Base-by-base conservation (phyloP, 2,329 filamentous ascomycete species). In the Huntiella abstrusa region DNA sequence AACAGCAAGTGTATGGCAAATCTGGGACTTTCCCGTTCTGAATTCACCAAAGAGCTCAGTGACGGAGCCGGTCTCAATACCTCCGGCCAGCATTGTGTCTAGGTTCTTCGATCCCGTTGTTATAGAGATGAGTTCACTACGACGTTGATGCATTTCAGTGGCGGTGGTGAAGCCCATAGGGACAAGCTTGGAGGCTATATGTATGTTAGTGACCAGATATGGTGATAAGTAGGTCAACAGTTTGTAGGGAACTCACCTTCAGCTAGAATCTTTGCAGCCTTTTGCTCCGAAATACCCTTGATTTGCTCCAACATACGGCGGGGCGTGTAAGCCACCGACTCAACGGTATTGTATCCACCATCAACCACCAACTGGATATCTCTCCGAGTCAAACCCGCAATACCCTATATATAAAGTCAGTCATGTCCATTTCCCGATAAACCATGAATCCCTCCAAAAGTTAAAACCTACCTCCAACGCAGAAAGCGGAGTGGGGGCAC, bases 91-190 rank as follows among this genome's bases (percentile, higher is more conserved):
- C 16, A 98, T 69, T 11, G 91, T 96, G 59, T 98, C 91, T 7
- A 98, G 73, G 58, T 95, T 87, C 65, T 98, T 98, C 6, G 91
- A 96, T 49, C 92, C 91, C 3, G 91, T 98, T 3, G 91, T 95
- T 54, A 98, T 94, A 11, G 87, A 95, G 54, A 98, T 98, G 49
- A 98, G 74, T 63, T 96, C 91, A 62, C 86, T 95, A 61, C 92
- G 78, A 53, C 91, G 80, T 55, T 88, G 84, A 59, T 98, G 92
- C 87, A 98, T 98, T 64, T 98, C 92, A 0, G 91, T 98, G 3
- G 91, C 91, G 0, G 91, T 98, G 1, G 92, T 98, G 60, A 98
- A 98, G 37, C 91, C 91, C 87, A 98, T 94, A 0, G 91, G 91
- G 1, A 98, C 91, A 44, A 96, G 73, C 62, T 95, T 98, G 1